phyloP scores from a whole-genome alignment of 306 rosid genomes.

The Trifolium subterraneum region DNA sequence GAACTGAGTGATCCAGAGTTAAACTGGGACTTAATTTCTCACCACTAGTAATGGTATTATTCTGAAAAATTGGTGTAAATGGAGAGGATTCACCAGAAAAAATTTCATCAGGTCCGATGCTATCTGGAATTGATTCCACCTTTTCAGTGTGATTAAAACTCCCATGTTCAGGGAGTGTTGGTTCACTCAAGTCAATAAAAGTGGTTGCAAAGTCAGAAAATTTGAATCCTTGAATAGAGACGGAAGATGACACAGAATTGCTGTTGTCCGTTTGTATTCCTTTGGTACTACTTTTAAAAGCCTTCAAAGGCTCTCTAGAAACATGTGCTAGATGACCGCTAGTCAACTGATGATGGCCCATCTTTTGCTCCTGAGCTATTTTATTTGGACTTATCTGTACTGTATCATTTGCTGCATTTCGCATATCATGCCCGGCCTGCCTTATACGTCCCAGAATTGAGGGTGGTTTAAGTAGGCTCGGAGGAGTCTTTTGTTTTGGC shows the following conservation, averaged over 20 bases:
- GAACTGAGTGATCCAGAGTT: conserved; percentile 28
- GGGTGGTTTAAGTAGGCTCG: conserved; percentile 56
- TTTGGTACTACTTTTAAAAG: conserved; percentile 59
- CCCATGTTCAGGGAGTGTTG: conserved; percentile 45
- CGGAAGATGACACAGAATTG: conserved; percentile 72
- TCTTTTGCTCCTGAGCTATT: conserved; percentile 52
- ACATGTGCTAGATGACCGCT: conserved; percentile 47
- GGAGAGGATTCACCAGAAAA: conserved; percentile 33
- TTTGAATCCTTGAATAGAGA: conserved; percentile 77
- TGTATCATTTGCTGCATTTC: conserved; percentile 50
- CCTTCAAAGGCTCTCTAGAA: conserved; percentile 55
- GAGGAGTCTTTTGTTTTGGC: conserved; percentile 73
- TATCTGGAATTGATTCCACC: conserved; percentile 45
- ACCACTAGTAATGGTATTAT: conserved; percentile 16
- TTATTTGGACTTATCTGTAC: conserved; percentile 50
- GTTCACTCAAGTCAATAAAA: conserved; percentile 61
- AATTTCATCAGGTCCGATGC: conserved; percentile 50
- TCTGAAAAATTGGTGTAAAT: conserved; percentile 16
- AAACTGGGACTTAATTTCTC: conserved; percentile 43
- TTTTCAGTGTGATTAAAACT: conserved; percentile 47
- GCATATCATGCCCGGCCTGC: conserved; percentile 60
- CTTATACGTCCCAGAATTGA: conserved; percentile 57
- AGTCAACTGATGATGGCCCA: conserved; percentile 48
- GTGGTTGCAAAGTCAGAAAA: conserved; percentile 72
- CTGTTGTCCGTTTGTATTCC: conserved; percentile 68